Evolutionary conservation across 1,139 yeast genomes (phyloP).

Genomic region (Ogataea hybrid): DNA sequence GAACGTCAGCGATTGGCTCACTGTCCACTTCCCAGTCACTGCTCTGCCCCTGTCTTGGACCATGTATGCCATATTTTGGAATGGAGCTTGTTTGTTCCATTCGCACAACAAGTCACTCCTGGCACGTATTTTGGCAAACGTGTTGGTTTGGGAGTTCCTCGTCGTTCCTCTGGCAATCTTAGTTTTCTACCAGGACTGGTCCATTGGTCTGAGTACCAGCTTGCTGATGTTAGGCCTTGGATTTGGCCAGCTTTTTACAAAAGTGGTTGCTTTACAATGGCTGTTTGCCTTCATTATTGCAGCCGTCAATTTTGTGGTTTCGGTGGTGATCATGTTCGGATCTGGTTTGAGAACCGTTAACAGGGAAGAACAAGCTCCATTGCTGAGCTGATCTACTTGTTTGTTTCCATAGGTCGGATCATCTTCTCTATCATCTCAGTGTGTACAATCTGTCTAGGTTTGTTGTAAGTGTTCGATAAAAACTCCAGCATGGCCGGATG

Average conservation of each 20-base stretch:
- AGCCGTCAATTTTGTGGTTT: constrained; percentile 48
- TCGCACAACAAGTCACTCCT: constrained; percentile 46
- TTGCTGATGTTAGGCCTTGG: constrained; percentile 64
- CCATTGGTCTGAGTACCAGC: constrained; percentile 58
- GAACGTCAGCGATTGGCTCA: constrained; percentile 50
- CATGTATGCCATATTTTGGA: constrained; percentile 73
- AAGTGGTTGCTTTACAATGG: constrained; percentile 79
- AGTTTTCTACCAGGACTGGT: constrained; percentile 66
- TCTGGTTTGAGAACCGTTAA: constrained; percentile 24
- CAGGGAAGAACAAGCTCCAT: constrained; percentile 31
- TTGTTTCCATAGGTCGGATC: constrained; percentile 39
- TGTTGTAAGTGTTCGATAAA: constrained; percentile 59
- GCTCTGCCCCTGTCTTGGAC: constrained; percentile 78
- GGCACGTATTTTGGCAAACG: constrained; percentile 69
- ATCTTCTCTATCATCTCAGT: constrained; percentile 59
- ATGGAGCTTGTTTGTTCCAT: constrained; percentile 71
- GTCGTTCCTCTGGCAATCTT: constrained; percentile 60
- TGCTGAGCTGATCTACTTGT: constrained; percentile 19
- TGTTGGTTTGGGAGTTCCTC: constrained; percentile 76
- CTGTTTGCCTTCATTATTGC: constrained; percentile 71
- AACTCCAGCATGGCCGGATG: constrained; percentile 69
- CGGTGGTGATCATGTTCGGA: constrained; percentile 44
- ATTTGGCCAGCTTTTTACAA: constrained; percentile 65
- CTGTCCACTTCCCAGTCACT: constrained; percentile 61
- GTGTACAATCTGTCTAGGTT: constrained; percentile 49